These are phyloP conservation scores for Rubia peregrina DNA, from an alignment of 305 asterid species.

Conservation along the genomic window DNA sequence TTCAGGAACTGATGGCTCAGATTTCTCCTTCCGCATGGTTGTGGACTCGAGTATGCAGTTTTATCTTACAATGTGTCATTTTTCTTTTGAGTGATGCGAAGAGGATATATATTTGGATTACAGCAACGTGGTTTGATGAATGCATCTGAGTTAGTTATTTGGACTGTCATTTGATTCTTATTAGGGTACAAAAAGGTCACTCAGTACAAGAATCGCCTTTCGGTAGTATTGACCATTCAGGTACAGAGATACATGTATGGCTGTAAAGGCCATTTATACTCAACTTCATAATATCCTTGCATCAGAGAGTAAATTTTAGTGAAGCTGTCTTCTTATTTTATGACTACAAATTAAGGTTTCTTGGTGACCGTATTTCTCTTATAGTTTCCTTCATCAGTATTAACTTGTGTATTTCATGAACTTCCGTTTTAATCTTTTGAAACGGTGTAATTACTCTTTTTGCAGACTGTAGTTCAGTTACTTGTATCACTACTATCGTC, in stretches of 20 bases:
- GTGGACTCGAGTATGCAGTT: constrained; percentile 19
- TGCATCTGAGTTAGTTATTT: neutral
- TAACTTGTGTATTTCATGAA: neutral
- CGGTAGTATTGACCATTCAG: constrained; percentile 51
- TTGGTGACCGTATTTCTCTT: neutral
- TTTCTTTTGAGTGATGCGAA: neutral
- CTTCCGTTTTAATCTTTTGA: neutral
- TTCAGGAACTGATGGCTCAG: constrained; percentile 23
- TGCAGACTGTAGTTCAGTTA: constrained; percentile 50
- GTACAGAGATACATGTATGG: constrained; percentile 23
- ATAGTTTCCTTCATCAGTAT: neutral
- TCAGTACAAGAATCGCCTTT: constrained; percentile 55
- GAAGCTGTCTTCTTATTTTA: neutral
- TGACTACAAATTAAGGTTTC: neutral
- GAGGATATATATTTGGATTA: neutral
- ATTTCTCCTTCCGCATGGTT: constrained; percentile 24
- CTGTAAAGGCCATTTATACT: neutral
- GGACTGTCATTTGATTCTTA: constrained; percentile 1
- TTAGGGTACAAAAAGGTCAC: constrained; percentile 46
- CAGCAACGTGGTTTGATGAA: neutral
- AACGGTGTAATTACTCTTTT: constrained; percentile 3
- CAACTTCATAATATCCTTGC: neutral
- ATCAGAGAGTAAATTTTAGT: neutral
- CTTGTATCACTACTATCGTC: constrained; percentile 30
- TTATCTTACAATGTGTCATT: neutral